A percentile compares a stretch with the other conserved stretches of the same genome.
These are phyloP conservation scores for Colletotrichum sidae DNA, from an alignment of 2,329 filamentous ascomycete species.

Conservation along the genomic window DNA sequence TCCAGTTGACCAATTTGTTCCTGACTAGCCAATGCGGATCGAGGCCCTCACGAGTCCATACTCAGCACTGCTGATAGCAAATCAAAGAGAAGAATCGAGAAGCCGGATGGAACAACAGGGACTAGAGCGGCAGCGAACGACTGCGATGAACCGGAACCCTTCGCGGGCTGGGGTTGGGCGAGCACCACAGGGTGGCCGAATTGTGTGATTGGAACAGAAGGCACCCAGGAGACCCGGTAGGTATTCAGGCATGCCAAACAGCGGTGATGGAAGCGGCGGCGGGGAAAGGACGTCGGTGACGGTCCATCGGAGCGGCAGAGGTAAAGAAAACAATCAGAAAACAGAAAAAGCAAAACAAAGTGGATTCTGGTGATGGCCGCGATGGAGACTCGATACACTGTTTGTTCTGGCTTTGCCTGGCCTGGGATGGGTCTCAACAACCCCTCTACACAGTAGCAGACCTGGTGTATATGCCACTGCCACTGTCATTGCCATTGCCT, in stretches of 20 bases:
- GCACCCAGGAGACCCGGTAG: constrained; percentile 8
- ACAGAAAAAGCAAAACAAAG: constrained; percentile 14
- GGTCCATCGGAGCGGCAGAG: constrained; percentile 19
- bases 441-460: neutral
- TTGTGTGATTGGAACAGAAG: constrained; percentile 16
- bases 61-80: constrained; percentile 9
- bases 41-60: neutral
- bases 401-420: constrained; percentile 32
- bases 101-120: constrained; percentile 2
- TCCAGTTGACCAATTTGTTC: neutral
- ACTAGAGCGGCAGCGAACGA: constrained; percentile 8
- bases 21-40: constrained; percentile 6
- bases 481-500: too few relatives aligned
- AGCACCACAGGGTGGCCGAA: neutral
- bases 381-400: constrained; percentile 27
- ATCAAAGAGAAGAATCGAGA: constrained; percentile 14
- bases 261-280: constrained; percentile 35
- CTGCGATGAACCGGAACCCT: neutral
- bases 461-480: too few relatives aligned
- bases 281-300: constrained; percentile 22
- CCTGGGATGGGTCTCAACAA: neutral
- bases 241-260: constrained; percentile 12
- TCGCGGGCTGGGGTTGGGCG: neutral
- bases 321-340: constrained; percentile 5
- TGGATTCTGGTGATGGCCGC: constrained; percentile 22